A percentile compares a stretch with the other conserved stretches of the same genome.
These are phyloP conservation scores for Loxodes magnus DNA, from an alignment of 73 alveolate species.

Conservation along the genomic window DNA sequence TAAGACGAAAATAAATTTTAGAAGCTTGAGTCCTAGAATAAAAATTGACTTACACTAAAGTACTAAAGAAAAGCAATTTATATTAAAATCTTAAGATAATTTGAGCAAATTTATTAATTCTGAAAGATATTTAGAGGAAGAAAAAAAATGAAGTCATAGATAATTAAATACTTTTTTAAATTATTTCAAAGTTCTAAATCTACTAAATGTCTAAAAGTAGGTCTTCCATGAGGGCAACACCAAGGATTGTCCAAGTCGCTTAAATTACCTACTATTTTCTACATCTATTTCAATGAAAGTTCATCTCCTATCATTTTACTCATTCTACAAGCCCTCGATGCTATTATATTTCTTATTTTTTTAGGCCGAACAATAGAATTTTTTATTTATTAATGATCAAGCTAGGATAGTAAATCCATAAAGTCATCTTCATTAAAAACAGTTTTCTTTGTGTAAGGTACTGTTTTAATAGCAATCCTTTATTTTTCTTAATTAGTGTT, in stretches of 20 bases:
- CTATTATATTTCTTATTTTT: constrained; percentile 63
- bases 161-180: no score
- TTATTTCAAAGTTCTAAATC: no score
- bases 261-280: constrained; percentile 63
- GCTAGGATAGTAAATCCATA: constrained; percentile 14
- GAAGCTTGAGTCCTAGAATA: no score
- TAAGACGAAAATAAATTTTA: no score
- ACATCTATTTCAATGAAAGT: constrained; percentile 63
- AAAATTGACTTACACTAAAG: no score
- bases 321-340: constrained; percentile 91
- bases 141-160: no score
- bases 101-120: no score
- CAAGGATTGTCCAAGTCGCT: constrained; percentile 82
- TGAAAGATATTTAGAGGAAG: no score
- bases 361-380: constrained; percentile 46
- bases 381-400: constrained; percentile 17
- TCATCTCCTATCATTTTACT: constrained; percentile 87
- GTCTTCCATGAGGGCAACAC: constrained; percentile 99
- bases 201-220: constrained; percentile 50
- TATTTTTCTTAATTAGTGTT: no score
- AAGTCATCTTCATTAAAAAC: constrained; percentile 14
- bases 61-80: no score
- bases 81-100: no score
- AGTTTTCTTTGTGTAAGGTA: constrained; percentile 11
- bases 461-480: neutral